Percentiles rank a stretch among this genome's conserved stretches.
Conservation (phyloP, 1,139 yeast species). For the Suhomyces guaymorum region DNA sequence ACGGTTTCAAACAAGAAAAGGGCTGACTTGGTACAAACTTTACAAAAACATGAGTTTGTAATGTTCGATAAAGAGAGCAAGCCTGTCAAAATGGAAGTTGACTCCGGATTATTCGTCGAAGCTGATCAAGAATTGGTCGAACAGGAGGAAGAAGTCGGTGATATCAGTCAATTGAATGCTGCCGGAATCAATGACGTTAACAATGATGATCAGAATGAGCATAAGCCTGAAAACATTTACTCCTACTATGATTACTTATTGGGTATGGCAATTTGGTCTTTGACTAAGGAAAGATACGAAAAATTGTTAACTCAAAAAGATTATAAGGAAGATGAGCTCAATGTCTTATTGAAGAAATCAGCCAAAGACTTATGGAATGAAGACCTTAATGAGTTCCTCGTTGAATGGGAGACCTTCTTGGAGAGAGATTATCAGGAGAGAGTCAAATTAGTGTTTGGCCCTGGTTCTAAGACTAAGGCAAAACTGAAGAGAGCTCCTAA, state of each 20-base stretch:
- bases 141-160: conserved; percentile 39
- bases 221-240: conserved; percentile 45
- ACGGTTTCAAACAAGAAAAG: conserved; percentile 75
- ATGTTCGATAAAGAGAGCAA: conserved; percentile 71
- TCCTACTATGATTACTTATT: conserved; percentile 72
- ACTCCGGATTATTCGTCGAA: conserved; percentile 24
- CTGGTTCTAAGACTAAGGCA: conserved; percentile 29
- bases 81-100: conserved; percentile 34
- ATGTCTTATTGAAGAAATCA: conserved; percentile 59
- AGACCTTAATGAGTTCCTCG: conserved; percentile 75
- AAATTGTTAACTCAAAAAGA: conserved; percentile 71
- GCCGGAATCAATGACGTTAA: conserved; percentile 28
- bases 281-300: conserved; percentile 87
- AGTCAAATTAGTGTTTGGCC: conserved; percentile 29
- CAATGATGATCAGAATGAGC: conserved; percentile 29
- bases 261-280: conserved; percentile 92
- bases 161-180: conserved; percentile 35
- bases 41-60: conserved; percentile 67
- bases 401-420: conserved; percentile 64
- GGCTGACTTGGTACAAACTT: conserved; percentile 59
- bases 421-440: conserved; percentile 36
- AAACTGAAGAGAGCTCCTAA: conserved; percentile 21
- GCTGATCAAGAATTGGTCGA: conserved; percentile 34
- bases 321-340: conserved; percentile 72
- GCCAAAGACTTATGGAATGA: conserved; percentile 88